phyloP scores from a whole-genome alignment of 2,329 filamentous ascomycete species.

The Exophiala bonariae region DNA sequence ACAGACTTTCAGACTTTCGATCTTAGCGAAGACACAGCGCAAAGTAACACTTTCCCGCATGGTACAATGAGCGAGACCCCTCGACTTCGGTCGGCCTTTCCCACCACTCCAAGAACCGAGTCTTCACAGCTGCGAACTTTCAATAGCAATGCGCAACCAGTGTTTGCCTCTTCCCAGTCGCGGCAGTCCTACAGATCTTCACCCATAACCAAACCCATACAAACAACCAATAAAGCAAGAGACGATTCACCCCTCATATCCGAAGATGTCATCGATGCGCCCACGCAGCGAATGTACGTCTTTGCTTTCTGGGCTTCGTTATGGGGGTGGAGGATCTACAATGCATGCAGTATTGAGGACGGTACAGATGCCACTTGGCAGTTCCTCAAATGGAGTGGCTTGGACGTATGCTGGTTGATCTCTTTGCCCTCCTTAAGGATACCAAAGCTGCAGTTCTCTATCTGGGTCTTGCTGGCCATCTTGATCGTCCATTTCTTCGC shows the following conservation, averaged over 20 bases:
- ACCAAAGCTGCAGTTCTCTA: slow-evolving; percentile 93
- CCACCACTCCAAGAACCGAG: slow-evolving; percentile 63
- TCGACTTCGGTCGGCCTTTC: slow-evolving; percentile 78
- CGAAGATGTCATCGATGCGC: slow-evolving; percentile 78
- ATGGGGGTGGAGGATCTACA: slow-evolving; percentile 80
- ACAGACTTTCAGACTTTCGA: too few relatives aligned
- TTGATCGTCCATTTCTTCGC: slow-evolving; percentile 71
- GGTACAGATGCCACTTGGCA: slow-evolving; percentile 85
- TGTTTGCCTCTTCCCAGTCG: slow-evolving; percentile 16
- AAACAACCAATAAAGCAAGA: slow-evolving; percentile 5
- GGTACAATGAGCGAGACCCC: slow-evolving; percentile 82
- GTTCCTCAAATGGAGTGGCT: slow-evolving; percentile 88
- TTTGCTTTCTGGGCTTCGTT: slow-evolving; percentile 75
- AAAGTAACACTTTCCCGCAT: slow-evolving; percentile 30
- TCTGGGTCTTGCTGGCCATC: slow-evolving; percentile 67
- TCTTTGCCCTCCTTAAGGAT: slow-evolving; percentile 84
- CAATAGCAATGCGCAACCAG: slow-evolving; percentile 12
- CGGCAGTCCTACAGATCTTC: slow-evolving; percentile 19
- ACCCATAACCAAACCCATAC: slow-evolving; percentile 22
- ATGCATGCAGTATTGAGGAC: slow-evolving; percentile 78
- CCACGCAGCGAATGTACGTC: slow-evolving; percentile 85
- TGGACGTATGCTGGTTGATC: slow-evolving; percentile 86
- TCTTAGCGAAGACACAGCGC: too few relatives aligned
- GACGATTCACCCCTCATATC: slow-evolving; percentile 69
- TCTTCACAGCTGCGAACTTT: slow-evolving; percentile 13